Evolutionary conservation across 805 yeast genomes (phyloP).

Genomic region (Komagataella mondaviorum): DNA sequence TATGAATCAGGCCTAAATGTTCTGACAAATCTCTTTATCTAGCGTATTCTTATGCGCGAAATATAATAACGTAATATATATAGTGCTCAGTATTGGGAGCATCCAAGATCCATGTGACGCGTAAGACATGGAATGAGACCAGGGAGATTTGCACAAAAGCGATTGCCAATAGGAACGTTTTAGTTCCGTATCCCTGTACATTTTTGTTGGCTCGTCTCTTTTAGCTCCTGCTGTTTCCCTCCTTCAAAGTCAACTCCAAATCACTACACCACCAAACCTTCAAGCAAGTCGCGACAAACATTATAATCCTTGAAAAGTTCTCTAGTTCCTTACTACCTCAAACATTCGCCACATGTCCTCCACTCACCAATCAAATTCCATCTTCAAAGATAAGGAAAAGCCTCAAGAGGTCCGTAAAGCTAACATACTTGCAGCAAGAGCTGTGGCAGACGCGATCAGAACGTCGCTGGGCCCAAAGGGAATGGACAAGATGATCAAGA

Average conservation of each 20-base stretch:
- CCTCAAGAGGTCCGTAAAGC: slow-evolving; percentile 89
- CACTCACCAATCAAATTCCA: slow-evolving; percentile 56
- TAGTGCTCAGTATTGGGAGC: background rate
- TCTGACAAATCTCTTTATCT: background rate
- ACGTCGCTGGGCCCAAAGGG: slow-evolving; percentile 98
- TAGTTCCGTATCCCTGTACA: background rate
- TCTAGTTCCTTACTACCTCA: background rate
- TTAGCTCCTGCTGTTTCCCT: background rate
- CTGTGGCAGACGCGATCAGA: slow-evolving; percentile 90
- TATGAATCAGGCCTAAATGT: background rate
- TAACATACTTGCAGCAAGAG: slow-evolving; percentile 84
- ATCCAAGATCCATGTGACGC: background rate
- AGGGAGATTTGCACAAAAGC: too few species aligned
- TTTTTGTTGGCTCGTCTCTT: background rate
- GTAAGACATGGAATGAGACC: background rate
- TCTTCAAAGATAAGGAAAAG: slow-evolving; percentile 86
- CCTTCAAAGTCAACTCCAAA: background rate
- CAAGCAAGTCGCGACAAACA: background rate
- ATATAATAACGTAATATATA: background rate
- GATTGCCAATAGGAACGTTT: background rate
- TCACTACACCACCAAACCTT: background rate
- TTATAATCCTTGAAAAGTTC: background rate
- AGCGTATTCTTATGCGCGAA: background rate
- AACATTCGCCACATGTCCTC: background rate
- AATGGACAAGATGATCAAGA: slow-evolving; percentile 98